These are phyloP conservation scores for Camellia oleifera DNA, from an alignment of 179 eudicot species.

Conservation along the genomic window DNA sequence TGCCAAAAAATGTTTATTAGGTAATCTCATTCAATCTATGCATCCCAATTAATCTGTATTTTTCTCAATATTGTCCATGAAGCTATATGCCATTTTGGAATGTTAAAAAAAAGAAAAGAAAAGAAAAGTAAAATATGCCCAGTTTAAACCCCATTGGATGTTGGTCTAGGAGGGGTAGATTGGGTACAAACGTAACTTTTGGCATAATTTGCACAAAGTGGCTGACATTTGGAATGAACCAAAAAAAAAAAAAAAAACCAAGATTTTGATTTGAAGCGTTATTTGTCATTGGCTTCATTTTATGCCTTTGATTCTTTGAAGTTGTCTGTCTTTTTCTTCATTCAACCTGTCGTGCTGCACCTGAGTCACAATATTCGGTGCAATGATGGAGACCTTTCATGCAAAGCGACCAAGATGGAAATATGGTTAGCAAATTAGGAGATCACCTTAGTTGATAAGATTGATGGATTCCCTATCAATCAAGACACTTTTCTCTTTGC, in stretches of 20 bases:
- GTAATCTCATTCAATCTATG: constrained; percentile 28
- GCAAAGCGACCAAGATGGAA: neutral
- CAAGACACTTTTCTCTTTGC: neutral
- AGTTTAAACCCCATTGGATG: too few relatives aligned
- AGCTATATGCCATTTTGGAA: neutral
- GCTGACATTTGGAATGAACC: neutral
- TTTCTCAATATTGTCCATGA: neutral
- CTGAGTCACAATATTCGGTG: neutral
- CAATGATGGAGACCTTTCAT: neutral
- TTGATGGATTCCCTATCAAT: neutral
- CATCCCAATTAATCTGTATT: neutral
- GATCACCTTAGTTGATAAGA: neutral
- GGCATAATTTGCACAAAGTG: too few relatives aligned
- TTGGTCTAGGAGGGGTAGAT: too few relatives aligned
- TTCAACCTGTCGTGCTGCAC: neutral
- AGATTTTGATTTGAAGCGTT: neutral
- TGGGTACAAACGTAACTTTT: too few relatives aligned
- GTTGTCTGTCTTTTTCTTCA: neutral
- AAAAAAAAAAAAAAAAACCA: neutral
- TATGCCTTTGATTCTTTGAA: neutral
- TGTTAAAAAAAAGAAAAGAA: neutral
- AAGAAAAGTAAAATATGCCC: too few relatives aligned
- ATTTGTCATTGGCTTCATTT: neutral
- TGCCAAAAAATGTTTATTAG: constrained; percentile 65
- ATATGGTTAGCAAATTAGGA: neutral